Percentiles rank a stretch among this genome's conserved stretches.
phyloP scores from a whole-genome alignment of 2,329 filamentous ascomycete genomes.

The Tolypocladium sp. region DNA sequence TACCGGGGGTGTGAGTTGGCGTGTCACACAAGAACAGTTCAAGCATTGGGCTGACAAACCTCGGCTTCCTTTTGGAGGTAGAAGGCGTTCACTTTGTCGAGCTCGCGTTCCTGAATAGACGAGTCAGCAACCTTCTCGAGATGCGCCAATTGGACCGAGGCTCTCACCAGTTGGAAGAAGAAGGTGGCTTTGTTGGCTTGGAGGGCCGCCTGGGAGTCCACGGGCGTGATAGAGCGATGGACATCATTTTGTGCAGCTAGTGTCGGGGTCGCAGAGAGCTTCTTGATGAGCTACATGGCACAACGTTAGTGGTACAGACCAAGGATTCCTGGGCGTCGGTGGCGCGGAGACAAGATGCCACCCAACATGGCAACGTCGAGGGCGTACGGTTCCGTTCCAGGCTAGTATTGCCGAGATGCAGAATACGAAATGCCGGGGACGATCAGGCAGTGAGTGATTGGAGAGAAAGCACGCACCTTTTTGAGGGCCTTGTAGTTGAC shows the following conservation, averaged over 20 bases:
- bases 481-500: slow-evolving; percentile 99
- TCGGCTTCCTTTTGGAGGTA: slow-evolving; percentile 98
- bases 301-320: background rate
- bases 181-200: slow-evolving; percentile 98
- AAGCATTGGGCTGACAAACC: slow-evolving; percentile 40
- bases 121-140: background rate
- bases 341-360: background rate
- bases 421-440: background rate
- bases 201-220: slow-evolving; percentile 78
- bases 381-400: background rate
- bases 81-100: slow-evolving; percentile 97
- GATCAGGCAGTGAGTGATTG: background rate
- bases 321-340: background rate
- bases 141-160: background rate
- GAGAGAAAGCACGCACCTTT: slow-evolving; percentile 53
- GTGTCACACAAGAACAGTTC: background rate
- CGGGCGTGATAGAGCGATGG: slow-evolving; percentile 32
- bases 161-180: slow-evolving; percentile 86
- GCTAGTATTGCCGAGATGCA: background rate
- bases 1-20: background rate
- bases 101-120: slow-evolving; percentile 72
- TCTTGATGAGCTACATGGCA: slow-evolving; percentile 79
- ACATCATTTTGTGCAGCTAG: slow-evolving; percentile 66
- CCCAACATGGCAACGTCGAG: background rate
- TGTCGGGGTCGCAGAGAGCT: slow-evolving; percentile 84